Evolutionary conservation across 306 rosid species (phyloP).

Genomic region (Boehmeria nivea): DNA sequence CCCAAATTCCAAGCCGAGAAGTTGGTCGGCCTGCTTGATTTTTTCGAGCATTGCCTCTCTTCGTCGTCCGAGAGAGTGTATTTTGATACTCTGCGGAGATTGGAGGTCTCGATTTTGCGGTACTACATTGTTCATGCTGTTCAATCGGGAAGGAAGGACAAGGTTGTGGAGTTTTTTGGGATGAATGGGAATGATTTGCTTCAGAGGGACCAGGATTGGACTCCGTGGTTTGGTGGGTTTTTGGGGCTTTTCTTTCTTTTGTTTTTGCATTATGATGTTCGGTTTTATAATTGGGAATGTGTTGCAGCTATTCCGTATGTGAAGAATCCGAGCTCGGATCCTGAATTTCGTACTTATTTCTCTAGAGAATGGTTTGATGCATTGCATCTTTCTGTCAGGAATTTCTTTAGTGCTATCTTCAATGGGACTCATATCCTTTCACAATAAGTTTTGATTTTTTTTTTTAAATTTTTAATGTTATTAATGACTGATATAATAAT

Average conservation of each 20-base stretch:
- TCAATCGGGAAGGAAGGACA: constrained; percentile 52
- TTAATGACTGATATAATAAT: background rate
- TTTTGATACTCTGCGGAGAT: constrained; percentile 40
- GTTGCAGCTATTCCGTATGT: constrained; percentile 82
- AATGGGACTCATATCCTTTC: constrained; percentile 93
- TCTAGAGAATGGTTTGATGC: constrained; percentile 87
- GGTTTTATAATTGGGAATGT: constrained; percentile 22
- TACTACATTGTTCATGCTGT: constrained; percentile 65
- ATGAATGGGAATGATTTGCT: constrained; percentile 60
- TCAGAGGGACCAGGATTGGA: constrained; percentile 66
- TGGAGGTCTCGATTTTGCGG: constrained; percentile 69
- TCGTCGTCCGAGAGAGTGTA: constrained; percentile 48
- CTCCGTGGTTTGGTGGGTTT: constrained; percentile 88
- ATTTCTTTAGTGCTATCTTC: constrained; percentile 86
- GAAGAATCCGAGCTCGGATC: constrained; percentile 76
- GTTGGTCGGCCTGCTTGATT: constrained; percentile 51
- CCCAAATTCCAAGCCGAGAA: constrained; percentile 71
- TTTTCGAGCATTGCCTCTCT: constrained; percentile 78
- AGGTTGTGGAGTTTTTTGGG: constrained; percentile 58
- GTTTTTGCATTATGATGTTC: constrained; percentile 4
- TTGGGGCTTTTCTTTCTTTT: background rate
- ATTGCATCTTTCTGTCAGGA: constrained; percentile 76
- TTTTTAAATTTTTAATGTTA: too few relatives aligned
- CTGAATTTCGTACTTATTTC: constrained; percentile 66
- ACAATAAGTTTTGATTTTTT: constrained; percentile 5